A percentile compares a stretch with the other conserved stretches of the same genome.
Evolutionary conservation across 108 stramenopile genomes (phyloP).

Genomic region (Nannochloropsis gaditana): DNA sequence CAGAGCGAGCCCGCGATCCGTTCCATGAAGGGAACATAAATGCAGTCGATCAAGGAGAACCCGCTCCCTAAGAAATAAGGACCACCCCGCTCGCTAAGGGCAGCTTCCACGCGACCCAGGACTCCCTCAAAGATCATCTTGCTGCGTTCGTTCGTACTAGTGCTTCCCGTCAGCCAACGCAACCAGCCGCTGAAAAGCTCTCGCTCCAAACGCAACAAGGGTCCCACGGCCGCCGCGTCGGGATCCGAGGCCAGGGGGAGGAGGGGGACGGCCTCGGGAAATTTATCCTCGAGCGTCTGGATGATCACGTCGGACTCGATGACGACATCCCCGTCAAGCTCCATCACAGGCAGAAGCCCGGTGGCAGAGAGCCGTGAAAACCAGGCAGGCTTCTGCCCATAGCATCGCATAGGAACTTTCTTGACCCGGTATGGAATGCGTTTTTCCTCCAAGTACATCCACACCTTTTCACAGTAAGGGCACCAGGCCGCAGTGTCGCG

Average conservation of each 20-base stretch:
- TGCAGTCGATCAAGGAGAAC: conserved; percentile 57
- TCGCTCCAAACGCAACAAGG: conserved; percentile 64
- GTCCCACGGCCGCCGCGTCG: background rate
- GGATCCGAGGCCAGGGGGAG: conserved; percentile 3
- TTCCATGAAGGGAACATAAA: conserved; percentile 79
- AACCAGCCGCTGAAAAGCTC: conserved; percentile 75
- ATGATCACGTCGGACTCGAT: conserved; percentile 54
- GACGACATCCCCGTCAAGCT: conserved; percentile 50
- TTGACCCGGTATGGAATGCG: conserved; percentile 75
- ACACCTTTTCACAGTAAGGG: conserved; percentile 80
- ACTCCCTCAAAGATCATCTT: conserved; percentile 55
- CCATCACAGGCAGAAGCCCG: conserved; percentile 50
- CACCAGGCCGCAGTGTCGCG: conserved; percentile 74
- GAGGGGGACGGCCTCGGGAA: background rate
- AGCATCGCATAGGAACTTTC: conserved; percentile 82
- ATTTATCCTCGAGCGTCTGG: conserved; percentile 22
- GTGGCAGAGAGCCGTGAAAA: conserved; percentile 35
- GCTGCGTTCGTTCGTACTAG: background rate
- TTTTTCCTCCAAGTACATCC: conserved; percentile 63
- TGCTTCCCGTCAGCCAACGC: conserved; percentile 63
- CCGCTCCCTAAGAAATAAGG: conserved; percentile 74
- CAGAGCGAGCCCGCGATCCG: conserved; percentile 75
- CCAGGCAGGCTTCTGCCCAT: conserved; percentile 53
- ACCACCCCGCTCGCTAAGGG: conserved; percentile 56
- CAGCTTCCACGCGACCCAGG: conserved; percentile 64